These are phyloP conservation scores for Centrapalus pauciflorus DNA, from an alignment of 129 eudicot genomes.

Conservation along the genomic window DNA sequence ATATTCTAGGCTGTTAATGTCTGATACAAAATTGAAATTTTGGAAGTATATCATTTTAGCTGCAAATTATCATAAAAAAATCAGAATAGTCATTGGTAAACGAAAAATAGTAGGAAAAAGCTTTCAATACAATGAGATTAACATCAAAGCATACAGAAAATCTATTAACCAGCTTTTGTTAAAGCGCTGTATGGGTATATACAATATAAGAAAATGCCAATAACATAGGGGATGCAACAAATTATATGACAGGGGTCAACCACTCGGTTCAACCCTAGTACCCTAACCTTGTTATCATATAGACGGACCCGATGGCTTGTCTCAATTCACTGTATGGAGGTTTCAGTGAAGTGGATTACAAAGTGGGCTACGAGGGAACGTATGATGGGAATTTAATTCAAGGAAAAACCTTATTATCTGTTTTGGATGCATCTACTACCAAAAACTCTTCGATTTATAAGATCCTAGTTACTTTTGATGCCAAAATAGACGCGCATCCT, in stretches of 20 bases:
- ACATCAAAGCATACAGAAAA: background rate
- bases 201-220: background rate
- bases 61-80: background rate
- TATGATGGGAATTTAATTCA: background rate
- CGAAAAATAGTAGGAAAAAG: background rate
- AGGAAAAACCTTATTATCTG: background rate
- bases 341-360: background rate
- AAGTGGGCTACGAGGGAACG: background rate
- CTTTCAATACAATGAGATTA: background rate
- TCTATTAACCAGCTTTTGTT: background rate
- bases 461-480: background rate
- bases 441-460: too few species aligned
- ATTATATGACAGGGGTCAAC: background rate
- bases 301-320: background rate
- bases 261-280: background rate
- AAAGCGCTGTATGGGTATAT: background rate
- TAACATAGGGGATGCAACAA: background rate
- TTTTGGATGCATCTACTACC: background rate
- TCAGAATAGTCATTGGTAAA: background rate
- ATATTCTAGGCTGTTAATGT: background rate
- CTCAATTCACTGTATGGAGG: background rate
- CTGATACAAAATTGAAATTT: background rate
- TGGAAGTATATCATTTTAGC: background rate
- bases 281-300: background rate
- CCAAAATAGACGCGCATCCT: background rate